These are phyloP conservation scores for Picocystis salinarum DNA, from an alignment of 139 green algal genomes.

Conservation along the genomic window DNA sequence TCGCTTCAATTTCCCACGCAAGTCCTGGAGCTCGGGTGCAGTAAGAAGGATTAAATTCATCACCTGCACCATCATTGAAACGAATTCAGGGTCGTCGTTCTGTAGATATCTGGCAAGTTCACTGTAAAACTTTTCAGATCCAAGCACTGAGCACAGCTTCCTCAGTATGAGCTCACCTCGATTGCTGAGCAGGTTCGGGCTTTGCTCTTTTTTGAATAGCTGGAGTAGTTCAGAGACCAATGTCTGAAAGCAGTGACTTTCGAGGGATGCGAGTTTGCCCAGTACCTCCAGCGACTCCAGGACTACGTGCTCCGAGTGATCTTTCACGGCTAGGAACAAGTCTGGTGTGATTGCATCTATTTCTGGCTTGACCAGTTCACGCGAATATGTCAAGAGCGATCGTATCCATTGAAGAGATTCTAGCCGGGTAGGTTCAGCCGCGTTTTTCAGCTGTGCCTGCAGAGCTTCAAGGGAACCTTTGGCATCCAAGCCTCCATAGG, in stretches of 20 bases:
- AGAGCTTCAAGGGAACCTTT: too few species aligned
- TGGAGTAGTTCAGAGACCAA: conserved; percentile 36
- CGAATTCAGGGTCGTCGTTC: conserved; percentile 61
- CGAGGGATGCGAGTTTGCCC: conserved; percentile 29
- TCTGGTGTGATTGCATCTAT: too few species aligned
- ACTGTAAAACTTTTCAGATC: conserved; percentile 20
- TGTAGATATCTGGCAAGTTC: background rate
- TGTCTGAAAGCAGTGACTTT: conserved; percentile 30
- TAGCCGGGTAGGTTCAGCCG: too few species aligned
- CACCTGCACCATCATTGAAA: conserved; percentile 46
- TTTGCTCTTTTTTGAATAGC: conserved; percentile 19
- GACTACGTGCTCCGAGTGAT: conserved; percentile 23
- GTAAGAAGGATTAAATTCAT: conserved; percentile 86
- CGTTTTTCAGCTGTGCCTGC: too few species aligned
- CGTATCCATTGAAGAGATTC: too few species aligned
- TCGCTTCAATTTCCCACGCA: conserved; percentile 7
- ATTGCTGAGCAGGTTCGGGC: conserved; percentile 31
- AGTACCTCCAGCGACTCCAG: conserved; percentile 26
- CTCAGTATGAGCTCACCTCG: conserved; percentile 46
- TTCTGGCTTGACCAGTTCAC: too few species aligned
- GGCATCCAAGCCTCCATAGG: too few species aligned
- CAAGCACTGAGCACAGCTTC: conserved; percentile 32
- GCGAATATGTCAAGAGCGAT: too few species aligned
- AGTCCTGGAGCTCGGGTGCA: conserved; percentile 38
- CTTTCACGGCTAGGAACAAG: conserved; percentile 3